A percentile compares a stretch with the other conserved stretches of the same genome.
Conservation (phyloP, 345 rosid genomes). For the Populus simonii region DNA sequence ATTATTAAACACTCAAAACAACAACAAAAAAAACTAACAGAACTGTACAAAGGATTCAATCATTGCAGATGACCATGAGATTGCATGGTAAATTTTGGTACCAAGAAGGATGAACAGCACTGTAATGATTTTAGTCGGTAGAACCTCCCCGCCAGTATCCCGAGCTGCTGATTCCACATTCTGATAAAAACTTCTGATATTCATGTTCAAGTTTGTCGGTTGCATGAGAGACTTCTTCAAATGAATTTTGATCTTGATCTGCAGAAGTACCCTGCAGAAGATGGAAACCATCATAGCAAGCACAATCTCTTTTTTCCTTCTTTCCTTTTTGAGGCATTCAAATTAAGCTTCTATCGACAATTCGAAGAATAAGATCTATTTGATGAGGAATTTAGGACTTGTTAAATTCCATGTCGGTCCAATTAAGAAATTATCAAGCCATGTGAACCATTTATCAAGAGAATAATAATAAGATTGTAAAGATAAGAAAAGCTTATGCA, state of each 20-base stretch:
- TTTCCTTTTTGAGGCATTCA: too few species aligned
- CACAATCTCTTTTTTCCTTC: too few species aligned
- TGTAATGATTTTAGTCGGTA: slow-evolving; percentile 9
- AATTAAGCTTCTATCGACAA: too few species aligned
- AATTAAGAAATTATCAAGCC: too few species aligned
- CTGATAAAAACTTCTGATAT: slow-evolving; percentile 37
- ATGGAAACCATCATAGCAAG: not conserved
- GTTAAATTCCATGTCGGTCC: too few species aligned
- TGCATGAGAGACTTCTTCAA: slow-evolving; percentile 16
- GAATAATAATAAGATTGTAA: too few species aligned
- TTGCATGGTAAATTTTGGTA: not conserved
- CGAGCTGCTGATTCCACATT: slow-evolving; percentile 34
- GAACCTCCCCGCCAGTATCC: slow-evolving; percentile 40
- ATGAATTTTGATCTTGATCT: slow-evolving; percentile 17
- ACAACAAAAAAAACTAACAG: not conserved
- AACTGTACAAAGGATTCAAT: not conserved
- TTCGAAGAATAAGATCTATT: too few species aligned
- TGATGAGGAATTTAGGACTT: too few species aligned
- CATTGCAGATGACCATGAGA: not conserved
- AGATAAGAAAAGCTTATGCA: too few species aligned
- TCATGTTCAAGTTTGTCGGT: slow-evolving; percentile 33
- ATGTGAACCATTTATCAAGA: too few species aligned
- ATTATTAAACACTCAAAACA: too few species aligned
- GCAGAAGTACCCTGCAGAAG: slow-evolving; percentile 17
- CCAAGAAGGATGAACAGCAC: not conserved